These are phyloP conservation scores for Gossypium sturtianum DNA, from an alignment of 345 rosid genomes.

Conservation along the genomic window DNA sequence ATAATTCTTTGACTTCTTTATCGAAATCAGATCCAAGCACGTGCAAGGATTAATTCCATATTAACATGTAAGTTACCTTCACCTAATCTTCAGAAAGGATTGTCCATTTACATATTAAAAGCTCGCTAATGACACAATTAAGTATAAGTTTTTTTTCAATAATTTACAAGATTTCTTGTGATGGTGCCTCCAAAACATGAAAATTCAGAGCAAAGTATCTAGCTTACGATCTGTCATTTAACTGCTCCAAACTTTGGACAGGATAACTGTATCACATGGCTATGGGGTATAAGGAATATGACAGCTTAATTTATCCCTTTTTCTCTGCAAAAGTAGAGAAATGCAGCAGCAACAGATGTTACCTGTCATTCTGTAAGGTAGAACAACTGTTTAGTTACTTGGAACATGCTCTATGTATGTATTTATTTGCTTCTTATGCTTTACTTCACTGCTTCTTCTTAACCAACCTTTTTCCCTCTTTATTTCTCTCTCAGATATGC, in stretches of 20 bases:
- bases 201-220: not conserved
- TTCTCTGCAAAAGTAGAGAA: slow-evolving; percentile 6
- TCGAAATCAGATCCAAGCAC: not conserved
- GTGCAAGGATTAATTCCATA: not conserved
- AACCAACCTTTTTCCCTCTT: not conserved
- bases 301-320: not conserved
- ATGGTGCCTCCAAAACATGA: not conserved
- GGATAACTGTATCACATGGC: slow-evolving; percentile 4
- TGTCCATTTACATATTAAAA: not conserved
- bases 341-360: not conserved
- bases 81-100: not conserved
- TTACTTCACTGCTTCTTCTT: slow-evolving; percentile 14
- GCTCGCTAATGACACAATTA: not conserved
- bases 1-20: not conserved
- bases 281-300: not conserved
- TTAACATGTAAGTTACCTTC: not conserved
- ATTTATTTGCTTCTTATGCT: slow-evolving; percentile 18
- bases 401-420: slow-evolving; percentile 15
- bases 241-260: not conserved
- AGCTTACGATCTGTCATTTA: not conserved
- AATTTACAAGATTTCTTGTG: not conserved
- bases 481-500: slow-evolving; percentile 7
- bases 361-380: not conserved
- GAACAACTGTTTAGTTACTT: slow-evolving; percentile 11
- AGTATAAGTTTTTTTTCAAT: not conserved